Evolutionary conservation across 169 alveolate species (phyloP), one percentile per base, ranked within the genome.

Genomic region (Eimeria praecox): DNA sequence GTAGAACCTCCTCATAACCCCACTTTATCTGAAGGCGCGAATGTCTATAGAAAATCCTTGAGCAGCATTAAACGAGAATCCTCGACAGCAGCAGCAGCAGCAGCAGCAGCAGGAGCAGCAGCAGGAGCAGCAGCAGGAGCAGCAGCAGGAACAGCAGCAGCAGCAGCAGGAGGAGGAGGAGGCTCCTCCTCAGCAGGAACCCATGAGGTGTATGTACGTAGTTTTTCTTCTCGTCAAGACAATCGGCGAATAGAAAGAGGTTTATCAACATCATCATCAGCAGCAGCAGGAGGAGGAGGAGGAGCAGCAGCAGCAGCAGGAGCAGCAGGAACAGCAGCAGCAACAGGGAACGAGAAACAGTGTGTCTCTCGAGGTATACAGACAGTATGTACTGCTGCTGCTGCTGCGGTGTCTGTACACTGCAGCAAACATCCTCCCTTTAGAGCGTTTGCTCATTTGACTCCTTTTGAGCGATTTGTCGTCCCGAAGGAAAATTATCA

Each of bases 401-500:
- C 87, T n/a, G 87, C 87, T 14, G 87, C 59, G 59, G 59, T 56
- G 66, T 56, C 66, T 56, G 66, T 56, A 56, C 66, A 56, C 49
- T 69, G 82, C 82, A 69, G 24, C 59, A 54, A 59, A 12, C 87
- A 75, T 35, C 54, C 54, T 33, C 54, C 87, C 6, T n/a, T 75
- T 40, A 54, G 87, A 8, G 56, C 56, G 52, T 66, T 88, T 30
- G 40, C 85, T 14, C 94, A 88, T 44, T 46, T 88, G 75, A 49
- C 94, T 14, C 87, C 94, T 62, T 88, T 56, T 44, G 87, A 88
- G 35, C 62, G 86, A 30, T 88, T 56, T 42, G 86, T 66, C 18
- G 24, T 64, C 16, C 94, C 94, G 14, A 69, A 62, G 33, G 56
- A 75, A 69, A 52, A 62, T 71, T 88, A 66, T 52, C 44, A 64